Conservation (phyloP, 2,329 filamentous ascomycete genomes). For the Arthrobotrys conoides region DNA sequence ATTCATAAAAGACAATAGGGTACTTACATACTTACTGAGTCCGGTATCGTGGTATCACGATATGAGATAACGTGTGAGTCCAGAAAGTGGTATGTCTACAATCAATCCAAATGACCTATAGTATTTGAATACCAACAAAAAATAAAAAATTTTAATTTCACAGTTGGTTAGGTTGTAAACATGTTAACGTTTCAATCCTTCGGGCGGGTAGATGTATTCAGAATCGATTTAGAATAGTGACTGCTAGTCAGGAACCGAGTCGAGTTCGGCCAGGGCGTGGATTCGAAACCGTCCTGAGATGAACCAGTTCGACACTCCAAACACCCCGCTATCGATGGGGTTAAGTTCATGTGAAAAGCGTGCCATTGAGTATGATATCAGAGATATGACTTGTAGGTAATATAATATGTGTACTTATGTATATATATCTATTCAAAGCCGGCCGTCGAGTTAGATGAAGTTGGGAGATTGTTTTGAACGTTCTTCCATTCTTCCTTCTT, state of each 20-base stretch:
- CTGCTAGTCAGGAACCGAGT: background rate
- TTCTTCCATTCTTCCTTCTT: slow-evolving; percentile 4
- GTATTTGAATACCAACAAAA: no score
- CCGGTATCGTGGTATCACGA: background rate
- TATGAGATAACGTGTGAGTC: background rate
- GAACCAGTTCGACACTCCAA: slow-evolving; percentile 17
- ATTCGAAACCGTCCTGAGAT: slow-evolving; percentile 49
- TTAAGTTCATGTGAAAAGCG: background rate
- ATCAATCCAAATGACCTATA: no score
- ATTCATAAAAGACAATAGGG: background rate
- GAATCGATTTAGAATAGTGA: background rate
- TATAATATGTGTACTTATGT: no score
- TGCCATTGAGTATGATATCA: background rate
- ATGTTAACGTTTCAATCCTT: background rate
- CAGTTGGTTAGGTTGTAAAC: no score
- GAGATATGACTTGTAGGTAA: slow-evolving; percentile 8
- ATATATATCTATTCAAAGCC: slow-evolving; percentile 6
- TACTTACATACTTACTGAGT: no score
- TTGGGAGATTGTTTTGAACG: slow-evolving; percentile 5
- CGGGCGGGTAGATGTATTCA: slow-evolving; percentile 11
- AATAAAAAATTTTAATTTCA: no score
- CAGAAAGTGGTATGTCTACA: background rate
- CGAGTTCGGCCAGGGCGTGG: background rate
- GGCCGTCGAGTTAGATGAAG: background rate
- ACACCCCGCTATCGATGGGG: background rate